phyloP scores from a whole-genome alignment of 1,284 basidiomycete species.

The Porogramme epimiltina region DNA sequence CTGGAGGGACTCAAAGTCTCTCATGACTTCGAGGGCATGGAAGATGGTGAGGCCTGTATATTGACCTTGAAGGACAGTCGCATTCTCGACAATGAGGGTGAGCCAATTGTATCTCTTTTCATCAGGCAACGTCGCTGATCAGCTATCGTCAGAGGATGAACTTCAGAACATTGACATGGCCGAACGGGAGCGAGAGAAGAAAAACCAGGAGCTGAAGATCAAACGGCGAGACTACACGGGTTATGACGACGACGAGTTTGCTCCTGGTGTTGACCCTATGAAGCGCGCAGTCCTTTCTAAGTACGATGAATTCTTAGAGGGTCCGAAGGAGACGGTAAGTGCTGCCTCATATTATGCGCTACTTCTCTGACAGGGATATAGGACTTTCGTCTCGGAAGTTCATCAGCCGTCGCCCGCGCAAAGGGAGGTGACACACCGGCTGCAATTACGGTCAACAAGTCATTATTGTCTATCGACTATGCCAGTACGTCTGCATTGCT shows the following conservation, averaged over 20 bases:
- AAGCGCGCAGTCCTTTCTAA: slow-evolving; percentile 88
- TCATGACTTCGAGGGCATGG: slow-evolving; percentile 91
- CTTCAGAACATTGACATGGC: slow-evolving; percentile 94
- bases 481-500: slow-evolving; percentile 62
- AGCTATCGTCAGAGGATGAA: slow-evolving; percentile 79
- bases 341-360: neutral
- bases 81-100: slow-evolving; percentile 92
- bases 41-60: slow-evolving; percentile 92
- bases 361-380: slow-evolving; percentile 31
- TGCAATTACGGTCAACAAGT: slow-evolving; percentile 72
- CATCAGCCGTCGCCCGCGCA: slow-evolving; percentile 43
- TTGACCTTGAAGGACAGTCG: slow-evolving; percentile 95
- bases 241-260: slow-evolving; percentile 95
- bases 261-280: slow-evolving; percentile 70
- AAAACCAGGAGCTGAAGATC: slow-evolving; percentile 83
- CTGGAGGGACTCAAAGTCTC: slow-evolving; percentile 92
- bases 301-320: slow-evolving; percentile 90
- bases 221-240: slow-evolving; percentile 93
- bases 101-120: neutral
- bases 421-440: slow-evolving; percentile 52
- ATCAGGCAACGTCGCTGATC: neutral
- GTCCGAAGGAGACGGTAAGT: slow-evolving; percentile 64
- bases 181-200: slow-evolving; percentile 79
- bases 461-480: slow-evolving; percentile 89
- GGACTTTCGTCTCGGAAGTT: slow-evolving; percentile 81